A percentile compares a stretch with the other conserved stretches of the same genome.
These are phyloP conservation scores for Karstenula rhodostoma DNA, from an alignment of 2,329 filamentous ascomycete species.

Conservation along the genomic window DNA sequence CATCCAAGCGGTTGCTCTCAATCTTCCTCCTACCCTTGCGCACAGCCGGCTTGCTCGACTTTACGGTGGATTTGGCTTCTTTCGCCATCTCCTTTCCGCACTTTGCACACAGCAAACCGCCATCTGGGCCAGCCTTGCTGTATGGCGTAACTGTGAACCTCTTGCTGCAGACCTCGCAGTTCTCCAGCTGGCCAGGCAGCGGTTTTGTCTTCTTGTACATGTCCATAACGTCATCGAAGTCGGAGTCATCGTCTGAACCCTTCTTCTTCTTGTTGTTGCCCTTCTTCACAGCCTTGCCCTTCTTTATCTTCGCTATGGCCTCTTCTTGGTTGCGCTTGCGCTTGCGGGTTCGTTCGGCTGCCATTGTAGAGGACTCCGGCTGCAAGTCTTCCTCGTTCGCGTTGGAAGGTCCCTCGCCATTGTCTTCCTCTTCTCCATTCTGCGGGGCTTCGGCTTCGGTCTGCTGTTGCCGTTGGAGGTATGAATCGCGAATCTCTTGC, in stretches of 20 bases:
- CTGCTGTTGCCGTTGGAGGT: conserved; percentile 61
- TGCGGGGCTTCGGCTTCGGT: conserved; percentile 52
- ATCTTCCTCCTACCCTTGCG: conserved; percentile 74
- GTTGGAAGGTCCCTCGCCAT: conserved; percentile 46
- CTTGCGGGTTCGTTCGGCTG: conserved; percentile 59
- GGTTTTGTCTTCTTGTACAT: conserved; percentile 67
- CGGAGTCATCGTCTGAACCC: conserved; percentile 53
- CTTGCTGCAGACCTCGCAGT: conserved; percentile 85
- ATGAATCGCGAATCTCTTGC: conserved; percentile 67
- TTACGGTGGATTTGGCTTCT: conserved; percentile 67
- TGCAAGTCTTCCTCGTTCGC: conserved; percentile 43
- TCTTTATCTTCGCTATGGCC: conserved; percentile 51
- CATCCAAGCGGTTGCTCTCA: conserved; percentile 86
- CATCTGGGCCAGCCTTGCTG: conserved; percentile 80
- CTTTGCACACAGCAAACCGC: conserved; percentile 82
- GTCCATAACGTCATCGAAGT: conserved; percentile 59
- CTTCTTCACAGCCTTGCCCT: conserved; percentile 60
- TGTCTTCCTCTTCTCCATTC: conserved; percentile 43
- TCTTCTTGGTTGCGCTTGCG: conserved; percentile 66
- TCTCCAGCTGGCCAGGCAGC: conserved; percentile 84
- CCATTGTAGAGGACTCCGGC: conserved; percentile 50
- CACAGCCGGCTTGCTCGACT: conserved; percentile 64
- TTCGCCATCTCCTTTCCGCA: conserved; percentile 80
- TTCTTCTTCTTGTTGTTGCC: conserved; percentile 51
- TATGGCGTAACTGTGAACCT: conserved; percentile 94